Evolutionary conservation across 225 moss, liverwort and hornwort species (phyloP), one percentile per base, ranked within the genome.

Genomic region (Lunularia cruciata): DNA sequence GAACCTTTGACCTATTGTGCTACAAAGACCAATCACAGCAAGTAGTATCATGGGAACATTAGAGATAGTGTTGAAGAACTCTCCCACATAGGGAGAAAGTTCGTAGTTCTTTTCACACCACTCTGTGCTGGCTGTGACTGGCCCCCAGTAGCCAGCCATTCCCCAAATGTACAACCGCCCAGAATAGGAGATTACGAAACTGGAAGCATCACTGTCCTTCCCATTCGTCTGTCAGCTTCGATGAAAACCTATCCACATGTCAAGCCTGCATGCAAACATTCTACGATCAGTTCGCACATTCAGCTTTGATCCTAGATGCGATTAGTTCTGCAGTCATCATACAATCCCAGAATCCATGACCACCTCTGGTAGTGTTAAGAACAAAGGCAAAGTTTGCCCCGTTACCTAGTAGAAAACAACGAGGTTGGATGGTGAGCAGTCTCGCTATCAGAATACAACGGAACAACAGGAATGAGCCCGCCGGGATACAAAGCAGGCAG

Each of bases 51-150:
- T 84, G 5, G 95, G 92, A 49, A 84, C 57, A 61, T 92, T 95
- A 43, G 95, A 95, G 33, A 95, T 28, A 27, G 92, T 92, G 73
- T 95, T 95, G 79, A 75, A 95, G 63, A 95, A 92, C 84, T 95
- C 95, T 47, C 92, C 95, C 78, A 92, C 87, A 37, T 78, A 84
- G 25, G 84, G 87, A 31, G 95, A 86, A 60, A 92, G 73, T 72
- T 84, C 77, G 79, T 88, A 92, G 63, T 95, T 95, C 65, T 76
- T 69, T 59, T 95, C 95, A 77, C 95, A 95, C 92, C 92, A 95
- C 76, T 95, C 92, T 3, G 90, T 85, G 67, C 85, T 92, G 69
- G 95, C 83, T 70, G 95, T 95, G 46, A 95, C 88, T 35, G 90
- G 87, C 73, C 95, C 95, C 95, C 95, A 95, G 71, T 78, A 95